These are phyloP conservation scores for Aspergillus oerlinghausenensis DNA, from an alignment of 2,329 filamentous ascomycete species.

Conservation along the genomic window DNA sequence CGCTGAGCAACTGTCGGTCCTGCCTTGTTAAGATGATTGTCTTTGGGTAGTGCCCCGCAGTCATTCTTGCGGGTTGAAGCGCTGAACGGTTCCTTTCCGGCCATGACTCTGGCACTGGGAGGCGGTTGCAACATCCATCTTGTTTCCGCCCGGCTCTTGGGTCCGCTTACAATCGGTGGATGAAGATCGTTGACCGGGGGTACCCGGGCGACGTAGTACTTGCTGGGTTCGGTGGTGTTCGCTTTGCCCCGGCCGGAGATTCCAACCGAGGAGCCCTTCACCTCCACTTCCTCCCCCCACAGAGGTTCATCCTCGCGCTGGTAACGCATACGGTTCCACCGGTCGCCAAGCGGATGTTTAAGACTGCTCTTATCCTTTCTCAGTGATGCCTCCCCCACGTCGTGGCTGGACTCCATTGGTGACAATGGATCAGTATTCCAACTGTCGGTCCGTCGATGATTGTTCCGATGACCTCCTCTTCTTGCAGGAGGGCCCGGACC, in stretches of 20 bases:
- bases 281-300: conserved; percentile 62
- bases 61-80: conserved; percentile 19
- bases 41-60: conserved; percentile 9
- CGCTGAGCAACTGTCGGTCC: not conserved
- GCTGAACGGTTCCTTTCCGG: conserved; percentile 61
- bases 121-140: conserved; percentile 92
- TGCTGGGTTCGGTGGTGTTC: conserved; percentile 38
- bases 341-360: conserved; percentile 43
- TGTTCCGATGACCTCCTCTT: conserved; percentile 49
- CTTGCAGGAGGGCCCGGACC: conserved; percentile 68
- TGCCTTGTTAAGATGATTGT: conserved; percentile 3
- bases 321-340: conserved; percentile 74
- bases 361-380: conserved; percentile 46
- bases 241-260: conserved; percentile 38
- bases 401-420: conserved; percentile 24
- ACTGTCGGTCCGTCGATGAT: conserved; percentile 49
- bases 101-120: conserved; percentile 86
- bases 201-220: conserved; percentile 59
- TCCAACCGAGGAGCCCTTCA: conserved; percentile 53
- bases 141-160: conserved; percentile 64
- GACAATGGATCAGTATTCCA: conserved; percentile 56
- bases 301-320: conserved; percentile 84
- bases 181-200: conserved; percentile 83
- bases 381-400: conserved; percentile 23
- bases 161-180: conserved; percentile 75